Base-by-base conservation (phyloP, 352 stramenopile genomes). In the Pythium dissotocum region DNA sequence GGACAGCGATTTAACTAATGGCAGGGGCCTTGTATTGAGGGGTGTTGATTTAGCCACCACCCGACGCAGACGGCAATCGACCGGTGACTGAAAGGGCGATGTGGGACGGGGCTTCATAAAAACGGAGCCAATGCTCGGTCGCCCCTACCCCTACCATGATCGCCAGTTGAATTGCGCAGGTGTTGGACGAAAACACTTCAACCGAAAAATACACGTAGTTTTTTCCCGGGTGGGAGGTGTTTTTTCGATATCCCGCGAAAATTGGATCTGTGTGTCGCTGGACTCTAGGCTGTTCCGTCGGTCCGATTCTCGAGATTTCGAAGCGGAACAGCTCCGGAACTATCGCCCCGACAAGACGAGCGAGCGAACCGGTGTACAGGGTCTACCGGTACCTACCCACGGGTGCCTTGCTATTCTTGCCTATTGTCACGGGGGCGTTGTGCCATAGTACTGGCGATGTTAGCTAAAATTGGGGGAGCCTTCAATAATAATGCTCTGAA, bases 101-200 rank as follows among this genome's bases (percentile, higher is more conserved):
- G 59, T 61, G 65, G 40, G 65, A 72, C 65, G 60, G 51, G 65
- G 77, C 66, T 76, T 70, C 78, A 85, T 83, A 85, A 72, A 85
- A 83, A 80, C 70, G 76, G 64, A 82, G 72, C 65, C 71, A 70
- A 44, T 63, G 16, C n/a, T 30, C 35, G 33, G 24, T n/a, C 18
- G 10, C 12, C 54, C 67, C 67, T 65, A 73, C 1, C 59, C 66
- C 58, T 53, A 6, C 7, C 30, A 67, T 64, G 58, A 55, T 72
- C 65, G 65, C 51, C 59, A 68, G 66, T 46, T 54, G 38, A 7
- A 49, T n/a, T n/a, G n/a, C n/a, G n/a, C n/a, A 24, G 13, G 4
- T 49, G 40, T 49, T 49, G 40, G 40, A 49, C 40, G 40, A 38
- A 12, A 49, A 49, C 40, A 49, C 16, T 49, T 49, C 40, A 49